Evolutionary conservation across 768 basidiomycete species (phyloP), one percentile per base, ranked within the genome.

Genomic region (Chalciporus pseudorubinellus): DNA sequence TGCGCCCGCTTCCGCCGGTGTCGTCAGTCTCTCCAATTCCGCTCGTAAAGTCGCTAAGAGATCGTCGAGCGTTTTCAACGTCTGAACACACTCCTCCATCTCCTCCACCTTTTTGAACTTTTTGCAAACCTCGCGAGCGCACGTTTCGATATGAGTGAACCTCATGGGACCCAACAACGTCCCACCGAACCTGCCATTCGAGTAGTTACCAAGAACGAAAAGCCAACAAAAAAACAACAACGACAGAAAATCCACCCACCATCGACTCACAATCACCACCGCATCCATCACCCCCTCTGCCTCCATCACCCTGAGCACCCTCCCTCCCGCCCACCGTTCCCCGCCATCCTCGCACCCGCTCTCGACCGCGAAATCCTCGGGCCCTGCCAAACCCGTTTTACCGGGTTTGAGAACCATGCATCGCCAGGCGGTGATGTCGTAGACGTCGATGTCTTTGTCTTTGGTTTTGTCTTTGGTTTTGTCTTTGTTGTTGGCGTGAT

Each of bases 351-450:
- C 80, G 58, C 73, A 78, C 2, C 83, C 87, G 4, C 75, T 73
- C 52, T 66, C 24, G 22, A 91, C 67, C 65, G 83, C 81, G 59
- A 92, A 93, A 60, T 93, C 91, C 22, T 87, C 87, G 3, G 84
- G 82, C 3, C 87, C 86, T 1, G 68, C 74, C 3, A 92, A 68
- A 1, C 91, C 91, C 3, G 77, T 82, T 43, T 72, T 74, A 3
- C 85, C 87, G 11, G 72, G 60, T 66, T 84, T 89, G 48, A 87
- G 68, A 0, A 76, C 76, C 85, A 94, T 88, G 59, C 82, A 84
- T 29, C 92, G 74, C 85, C 86, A 93, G 6, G 89, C 92, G 34
- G 77, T 73, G 39, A 93, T 87, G 62, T 88, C 84, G 56, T 90
- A 85, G 0, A 86, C 85, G 11, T n/a, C n/a, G n/a, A n/a, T n/a